Conservation (phyloP, 768 basidiomycete species). For the Psilocybe tampanensis region DNA sequence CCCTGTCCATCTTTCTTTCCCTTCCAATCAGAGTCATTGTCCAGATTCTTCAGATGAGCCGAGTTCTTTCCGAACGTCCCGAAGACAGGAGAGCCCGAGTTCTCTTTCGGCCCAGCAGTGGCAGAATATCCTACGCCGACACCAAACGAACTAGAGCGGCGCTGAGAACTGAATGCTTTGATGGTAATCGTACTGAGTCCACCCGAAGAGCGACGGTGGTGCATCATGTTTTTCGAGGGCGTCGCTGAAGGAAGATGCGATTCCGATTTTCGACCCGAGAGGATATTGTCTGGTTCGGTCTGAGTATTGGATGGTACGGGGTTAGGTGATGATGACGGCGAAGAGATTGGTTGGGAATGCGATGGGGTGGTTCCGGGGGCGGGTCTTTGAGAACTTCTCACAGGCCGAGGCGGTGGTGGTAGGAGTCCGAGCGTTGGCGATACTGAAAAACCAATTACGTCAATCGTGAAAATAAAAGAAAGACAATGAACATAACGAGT, state of each 20-base stretch:
- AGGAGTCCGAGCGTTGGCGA: slow-evolving; percentile 13
- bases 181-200: slow-evolving; percentile 23
- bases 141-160: not conserved
- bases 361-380: not conserved
- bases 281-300: not conserved
- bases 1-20: slow-evolving; percentile 21
- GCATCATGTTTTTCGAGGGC: not conserved
- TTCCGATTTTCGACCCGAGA: not conserved
- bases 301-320: not conserved
- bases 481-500: not conserved
- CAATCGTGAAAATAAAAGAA: not conserved
- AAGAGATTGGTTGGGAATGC: not conserved
- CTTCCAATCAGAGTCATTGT: not conserved
- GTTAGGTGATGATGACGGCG: not conserved
- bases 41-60: slow-evolving; percentile 1
- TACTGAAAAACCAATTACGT: not conserved
- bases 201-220: slow-evolving; percentile 24
- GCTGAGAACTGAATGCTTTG: not conserved
- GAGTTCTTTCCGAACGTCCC: not conserved
- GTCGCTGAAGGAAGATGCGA: not conserved
- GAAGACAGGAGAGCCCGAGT: not conserved
- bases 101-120: not conserved
- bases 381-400: slow-evolving; percentile 27
- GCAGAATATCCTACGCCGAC: not conserved
- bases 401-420: slow-evolving; percentile 35